Evolutionary conservation across 352 stramenopile species (phyloP).

Genomic region (Pythium insidiosum): DNA sequence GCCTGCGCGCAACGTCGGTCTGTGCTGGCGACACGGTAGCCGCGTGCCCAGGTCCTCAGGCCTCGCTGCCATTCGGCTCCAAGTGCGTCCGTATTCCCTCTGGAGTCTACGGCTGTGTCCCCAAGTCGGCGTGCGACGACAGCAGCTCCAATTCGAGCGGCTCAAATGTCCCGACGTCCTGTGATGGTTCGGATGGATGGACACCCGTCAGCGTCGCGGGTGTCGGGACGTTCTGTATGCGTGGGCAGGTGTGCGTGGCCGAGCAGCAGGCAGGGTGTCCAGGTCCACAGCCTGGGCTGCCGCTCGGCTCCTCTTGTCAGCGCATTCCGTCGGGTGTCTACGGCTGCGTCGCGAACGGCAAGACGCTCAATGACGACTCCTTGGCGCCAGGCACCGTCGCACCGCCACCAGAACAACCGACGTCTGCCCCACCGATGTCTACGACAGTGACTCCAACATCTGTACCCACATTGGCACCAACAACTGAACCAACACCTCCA

Average conservation of each 20-base stretch:
- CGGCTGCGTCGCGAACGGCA: constrained; percentile 9
- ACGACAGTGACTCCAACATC: not conserved
- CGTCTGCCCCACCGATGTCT: not conserved
- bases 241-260: constrained; percentile 3
- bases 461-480: not conserved
- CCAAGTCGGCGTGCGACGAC: constrained; percentile 10
- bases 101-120: constrained; percentile 14
- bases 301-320: constrained; percentile 10
- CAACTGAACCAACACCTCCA: no score
- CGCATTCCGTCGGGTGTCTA: constrained; percentile 7
- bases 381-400: not conserved
- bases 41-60: constrained; percentile 8
- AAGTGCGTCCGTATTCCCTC: constrained; percentile 10
- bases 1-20: constrained; percentile 6
- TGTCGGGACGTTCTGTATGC: constrained; percentile 3
- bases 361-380: not conserved
- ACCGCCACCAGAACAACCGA: not conserved
- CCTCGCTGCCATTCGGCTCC: constrained; percentile 11
- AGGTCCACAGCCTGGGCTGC: constrained; percentile 6
- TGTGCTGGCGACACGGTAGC: constrained; percentile 11
- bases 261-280: constrained; percentile 3
- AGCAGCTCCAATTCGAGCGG: constrained; percentile 6
- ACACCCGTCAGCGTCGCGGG: constrained; percentile 6
- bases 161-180: constrained; percentile 1
- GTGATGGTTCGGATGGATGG: constrained; percentile 9